Evolutionary conservation across 306 rosid species (phyloP), one percentile per base, ranked within the genome.

Genomic region (Prinsepia uniflora): DNA sequence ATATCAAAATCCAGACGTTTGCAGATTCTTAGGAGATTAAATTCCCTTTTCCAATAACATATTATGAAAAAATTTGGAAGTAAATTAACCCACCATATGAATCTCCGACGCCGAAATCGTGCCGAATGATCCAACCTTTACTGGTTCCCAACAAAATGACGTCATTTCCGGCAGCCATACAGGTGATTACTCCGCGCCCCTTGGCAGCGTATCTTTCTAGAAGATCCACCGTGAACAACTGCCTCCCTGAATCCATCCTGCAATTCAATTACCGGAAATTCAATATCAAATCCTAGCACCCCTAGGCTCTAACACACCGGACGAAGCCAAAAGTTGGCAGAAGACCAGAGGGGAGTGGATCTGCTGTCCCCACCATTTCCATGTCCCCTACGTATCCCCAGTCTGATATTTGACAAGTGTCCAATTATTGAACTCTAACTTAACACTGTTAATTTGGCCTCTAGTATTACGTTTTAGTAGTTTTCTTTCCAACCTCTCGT

Each of bases 101-200:
- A 74, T 93, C 96, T 39, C 98, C 97, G 70, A 86, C 82, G 15
- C 98, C 97, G 63, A 90, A 94, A 79, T 94, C 98, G 78, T 90
- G 97, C 53, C 98, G 88, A 73, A 91, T 86, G 75, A 94, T 84
- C 97, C 97, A 94, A 8, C 98, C 98, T 87, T 82, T 90, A 78
- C 98, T 90, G 72, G 98, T 94, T 19, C 98, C 98, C 70, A 90
- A 77, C 43, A 83, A 77, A 74, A 90, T 94, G 81, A 89, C 98
- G 79, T 90, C 97, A 19, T 90, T 94, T 50, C 97, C 96, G 63
- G 98, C 96, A 56, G 97, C 87, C 84, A 94, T 84, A 73, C 98
- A 90, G 7, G 92, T 90, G 72, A 94, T 89, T 30, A 84, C 92
- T 69, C 97, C 98, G 4, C 74, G 90, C 40, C 98, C 98, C 79